Base-by-base conservation (phyloP, 2,329 filamentous ascomycete genomes). In the Fusarium musae region DNA sequence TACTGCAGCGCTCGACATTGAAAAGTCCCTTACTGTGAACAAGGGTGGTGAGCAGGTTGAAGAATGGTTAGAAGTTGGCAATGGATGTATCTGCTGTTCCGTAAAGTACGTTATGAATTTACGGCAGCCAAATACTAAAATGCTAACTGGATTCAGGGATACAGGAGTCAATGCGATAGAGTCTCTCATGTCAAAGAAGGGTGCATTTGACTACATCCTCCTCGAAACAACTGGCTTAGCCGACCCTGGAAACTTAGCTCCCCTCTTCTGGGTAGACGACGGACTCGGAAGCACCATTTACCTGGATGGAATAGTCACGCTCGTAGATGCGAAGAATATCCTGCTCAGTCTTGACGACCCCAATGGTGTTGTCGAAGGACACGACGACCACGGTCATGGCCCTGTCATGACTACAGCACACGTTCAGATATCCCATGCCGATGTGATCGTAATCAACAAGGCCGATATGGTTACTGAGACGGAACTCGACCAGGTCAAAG, bases 201-300 rank as follows among this genome's bases (percentile, higher is more conserved):
- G 96, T 56, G 92, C 92, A 9, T 99, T 99, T 79, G 96, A 99
- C 84, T 99, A 98, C 84, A 98, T 99, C 74, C 88, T 99, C 5
- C 90, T 99, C 2, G 96, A 99, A 82, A 99, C 96, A 0, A 98
- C 96, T 0, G 96, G 96, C 0, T 88, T 99, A 10, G 96, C 96
- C 9, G 96, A 99, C 79, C 96, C 96, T 0, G 96, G 96, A 3
- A 98, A 98, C 78, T 91, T 99, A 58, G 96, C 96, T 1, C 96
- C 96, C 2, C 85, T 98, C 19, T 99, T 99, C 84, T 99, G 96
- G 96, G 92, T 99, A 32, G 96, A 99, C 77, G 96, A 98, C 74
- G 96, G 95, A 1, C 88, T 99, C 6, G 96, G 95, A 12, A 97
- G 95, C 82, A 95, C 93, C 42, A 98, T 99, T 77, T 99, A 97